A percentile compares a stretch with the other conserved stretches of the same genome.
phyloP scores from a whole-genome alignment of 176 grass and related monocot genomes.

The Carex kokanica region DNA sequence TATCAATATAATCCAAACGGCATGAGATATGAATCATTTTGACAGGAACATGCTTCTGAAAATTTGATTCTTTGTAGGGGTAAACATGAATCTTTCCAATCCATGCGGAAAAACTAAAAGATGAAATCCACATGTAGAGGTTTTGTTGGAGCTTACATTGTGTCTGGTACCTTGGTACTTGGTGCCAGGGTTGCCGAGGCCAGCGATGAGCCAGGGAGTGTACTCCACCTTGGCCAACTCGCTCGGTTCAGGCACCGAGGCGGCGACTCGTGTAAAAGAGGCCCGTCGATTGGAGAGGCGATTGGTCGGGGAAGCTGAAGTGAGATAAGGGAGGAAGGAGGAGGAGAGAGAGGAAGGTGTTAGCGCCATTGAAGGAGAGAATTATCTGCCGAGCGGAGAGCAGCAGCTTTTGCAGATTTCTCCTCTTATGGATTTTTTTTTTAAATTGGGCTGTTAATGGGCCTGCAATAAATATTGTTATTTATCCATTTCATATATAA shows the following conservation, averaged over 20 bases:
- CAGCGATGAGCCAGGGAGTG: constrained; percentile 94
- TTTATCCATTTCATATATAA: no score
- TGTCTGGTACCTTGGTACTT: constrained; percentile 94
- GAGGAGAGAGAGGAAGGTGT: neutral
- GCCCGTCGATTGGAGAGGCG: constrained; percentile 1
- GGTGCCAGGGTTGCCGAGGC: constrained; percentile 81
- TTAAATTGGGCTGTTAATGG: neutral
- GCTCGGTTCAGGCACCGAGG: constrained; percentile 49
- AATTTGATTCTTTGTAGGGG: neutral
- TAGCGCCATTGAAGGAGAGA: constrained; percentile 19
- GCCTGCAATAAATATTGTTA: neutral
- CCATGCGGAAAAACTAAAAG: neutral
- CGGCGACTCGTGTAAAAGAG: constrained; percentile 9
- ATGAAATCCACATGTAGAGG: neutral
- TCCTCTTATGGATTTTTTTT: neutral
- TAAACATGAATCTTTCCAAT: neutral
- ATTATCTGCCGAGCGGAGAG: neutral
- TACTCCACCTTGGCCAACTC: constrained; percentile 50
- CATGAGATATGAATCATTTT: neutral
- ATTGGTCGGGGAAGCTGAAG: neutral
- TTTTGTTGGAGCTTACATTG: constrained; percentile 47
- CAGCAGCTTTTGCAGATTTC: neutral
- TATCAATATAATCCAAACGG: neutral
- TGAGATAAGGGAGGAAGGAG: neutral
- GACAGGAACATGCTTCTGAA: neutral